Evolutionary conservation across 306 rosid species (phyloP), one percentile per base, ranked within the genome.

Genomic region (Corylus avellana): DNA sequence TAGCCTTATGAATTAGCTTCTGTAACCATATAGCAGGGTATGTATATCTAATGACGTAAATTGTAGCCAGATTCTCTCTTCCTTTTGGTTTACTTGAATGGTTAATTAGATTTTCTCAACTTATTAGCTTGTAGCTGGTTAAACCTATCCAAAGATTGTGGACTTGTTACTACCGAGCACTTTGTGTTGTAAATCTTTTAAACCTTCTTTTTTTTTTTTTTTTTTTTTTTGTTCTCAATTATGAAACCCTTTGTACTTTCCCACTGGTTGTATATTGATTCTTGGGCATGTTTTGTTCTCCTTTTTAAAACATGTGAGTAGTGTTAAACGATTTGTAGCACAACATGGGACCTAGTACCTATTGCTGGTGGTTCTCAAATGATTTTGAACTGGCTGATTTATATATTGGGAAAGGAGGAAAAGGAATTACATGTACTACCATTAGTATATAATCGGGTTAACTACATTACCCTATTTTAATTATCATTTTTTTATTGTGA

Each of bases 1-100:
- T 56, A 69, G 70, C 81, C 81, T 67, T 54, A 55, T 69, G 25
- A 20, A 4, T 46, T 68, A 29, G 61, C 68, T 68, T 75, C 14
- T 44, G 62, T 63, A 11, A 68, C 25, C 42, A 14, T 25, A 17
- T 42, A 68, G 81, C 79, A 76, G 66, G 84, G 72, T 56, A 78
- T 88, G 91, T 88, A 83, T 79, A 88, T 86, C 81, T 83, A 70
- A 25, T 83, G 82, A 66, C 56, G 70, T 72, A 49, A 12, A 67
- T 70, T 82, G 51, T 68, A 68, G 51, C 20, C 72, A 68, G 0
- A 4, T 4, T 68, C n/a, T 42, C 25, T 20, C 1, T 32, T 32
- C 16, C 44, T 12, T 12, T 1, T 49, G 53, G 16, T 29, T 46
- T 11, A 59, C 27, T 68, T 42, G 7, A 68, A 42, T 42, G 51